Evolutionary conservation across 139 green algal genomes (phyloP).

Genomic region (Edaphochlamys debaryana): DNA sequence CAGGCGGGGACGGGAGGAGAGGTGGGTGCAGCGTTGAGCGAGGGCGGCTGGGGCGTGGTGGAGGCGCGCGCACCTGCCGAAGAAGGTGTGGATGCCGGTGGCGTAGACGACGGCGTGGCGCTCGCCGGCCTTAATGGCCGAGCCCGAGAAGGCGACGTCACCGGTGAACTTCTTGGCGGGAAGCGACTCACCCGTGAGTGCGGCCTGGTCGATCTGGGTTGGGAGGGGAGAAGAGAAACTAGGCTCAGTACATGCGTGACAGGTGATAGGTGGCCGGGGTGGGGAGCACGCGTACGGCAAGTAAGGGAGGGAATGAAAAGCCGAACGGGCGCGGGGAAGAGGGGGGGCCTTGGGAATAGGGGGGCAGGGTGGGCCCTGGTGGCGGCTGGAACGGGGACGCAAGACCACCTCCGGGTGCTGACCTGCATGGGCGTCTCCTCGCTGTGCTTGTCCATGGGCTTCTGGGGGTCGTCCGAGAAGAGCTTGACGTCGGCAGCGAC

Average conservation of each 20-base stretch:
- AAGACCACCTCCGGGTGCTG: too few relatives aligned
- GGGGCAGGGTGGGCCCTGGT: too few relatives aligned
- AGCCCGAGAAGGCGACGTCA: slow-evolving; percentile 83
- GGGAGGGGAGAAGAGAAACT: neutral
- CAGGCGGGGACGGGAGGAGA: too few relatives aligned
- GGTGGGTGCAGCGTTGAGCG: too few relatives aligned
- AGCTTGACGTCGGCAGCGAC: slow-evolving; percentile 91
- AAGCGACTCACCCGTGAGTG: slow-evolving; percentile 89
- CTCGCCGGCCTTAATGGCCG: slow-evolving; percentile 91
- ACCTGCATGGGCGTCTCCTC: slow-evolving; percentile 80
- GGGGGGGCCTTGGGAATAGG: too few relatives aligned
- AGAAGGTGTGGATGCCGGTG: slow-evolving; percentile 90
- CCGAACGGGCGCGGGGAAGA: too few relatives aligned
- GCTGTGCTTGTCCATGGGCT: slow-evolving; percentile 11
- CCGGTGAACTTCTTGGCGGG: slow-evolving; percentile 87
- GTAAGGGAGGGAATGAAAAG: too few relatives aligned
- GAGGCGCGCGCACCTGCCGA: slow-evolving; percentile 59
- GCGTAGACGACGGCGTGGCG: slow-evolving; percentile 82
- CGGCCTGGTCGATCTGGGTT: slow-evolving; percentile 85
- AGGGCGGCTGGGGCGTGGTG: too few relatives aligned
- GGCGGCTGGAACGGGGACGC: too few relatives aligned
- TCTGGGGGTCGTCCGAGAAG: slow-evolving; percentile 61
- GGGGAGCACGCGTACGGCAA: too few relatives aligned
- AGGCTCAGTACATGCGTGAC: neutral
- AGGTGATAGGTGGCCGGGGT: too few relatives aligned